phyloP scores from a whole-genome alignment of 495 filamentous ascomycete species.

The Trichocladium antarcticum region DNA sequence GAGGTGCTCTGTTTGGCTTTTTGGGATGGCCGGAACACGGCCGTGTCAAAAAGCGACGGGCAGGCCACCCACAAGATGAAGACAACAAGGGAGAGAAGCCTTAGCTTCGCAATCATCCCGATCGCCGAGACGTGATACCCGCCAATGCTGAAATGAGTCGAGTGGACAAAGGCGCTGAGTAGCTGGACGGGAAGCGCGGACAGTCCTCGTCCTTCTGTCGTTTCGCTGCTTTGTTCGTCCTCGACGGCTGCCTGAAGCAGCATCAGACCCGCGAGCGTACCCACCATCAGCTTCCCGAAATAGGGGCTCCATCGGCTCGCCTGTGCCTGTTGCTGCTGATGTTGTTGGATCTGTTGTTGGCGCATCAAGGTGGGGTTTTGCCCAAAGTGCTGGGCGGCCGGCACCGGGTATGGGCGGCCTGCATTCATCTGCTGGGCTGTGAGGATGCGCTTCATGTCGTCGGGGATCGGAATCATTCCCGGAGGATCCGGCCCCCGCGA shows the following conservation, averaged over 20 bases:
- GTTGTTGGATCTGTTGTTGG: conserved; percentile 37
- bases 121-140: conserved; percentile 36
- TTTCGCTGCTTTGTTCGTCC: conserved; percentile 44
- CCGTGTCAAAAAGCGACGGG: conserved; percentile 51
- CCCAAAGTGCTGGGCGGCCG: conserved; percentile 28
- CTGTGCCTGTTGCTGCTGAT: conserved; percentile 32
- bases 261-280: conserved; percentile 84
- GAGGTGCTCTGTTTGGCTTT: conserved; percentile 25
- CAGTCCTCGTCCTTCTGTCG: conserved; percentile 56
- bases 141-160: conserved; percentile 34
- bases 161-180: conserved; percentile 33
- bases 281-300: conserved; percentile 74
- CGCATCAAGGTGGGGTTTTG: conserved; percentile 30
- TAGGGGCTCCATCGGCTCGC: conserved; percentile 39
- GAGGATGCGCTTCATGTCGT: conserved; percentile 62
- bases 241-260: conserved; percentile 64
- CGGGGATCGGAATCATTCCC: conserved; percentile 68
- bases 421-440: conserved; percentile 34
- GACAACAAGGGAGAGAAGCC: conserved; percentile 52
- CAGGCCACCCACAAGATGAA: conserved; percentile 57
- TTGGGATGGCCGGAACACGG: conserved; percentile 33
- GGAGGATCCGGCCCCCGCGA: conserved; percentile 34
- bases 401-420: conserved; percentile 37
- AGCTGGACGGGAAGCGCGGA: conserved; percentile 53
- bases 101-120: conserved; percentile 39